Percentiles rank a stretch among this genome's conserved stretches.
These are phyloP conservation scores for Aspergillus oerlinghausenensis DNA, from an alignment of 2,329 filamentous ascomycete genomes.

Conservation along the genomic window DNA sequence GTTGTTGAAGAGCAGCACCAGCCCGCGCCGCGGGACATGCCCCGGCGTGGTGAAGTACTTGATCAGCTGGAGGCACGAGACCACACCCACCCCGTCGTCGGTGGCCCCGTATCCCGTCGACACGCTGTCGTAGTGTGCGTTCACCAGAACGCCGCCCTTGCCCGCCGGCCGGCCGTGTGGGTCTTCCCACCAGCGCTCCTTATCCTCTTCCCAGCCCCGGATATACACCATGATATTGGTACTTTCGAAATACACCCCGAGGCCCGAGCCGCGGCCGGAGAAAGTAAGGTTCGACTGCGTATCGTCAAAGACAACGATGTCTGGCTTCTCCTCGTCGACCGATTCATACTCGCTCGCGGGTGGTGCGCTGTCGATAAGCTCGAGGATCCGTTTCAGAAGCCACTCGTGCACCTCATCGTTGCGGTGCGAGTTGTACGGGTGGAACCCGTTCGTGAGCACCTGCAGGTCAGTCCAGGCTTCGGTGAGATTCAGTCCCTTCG, in stretches of 20 bases:
- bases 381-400: conserved; percentile 65
- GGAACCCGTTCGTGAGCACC: conserved; percentile 67
- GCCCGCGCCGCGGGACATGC: conserved; percentile 70
- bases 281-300: conserved; percentile 72
- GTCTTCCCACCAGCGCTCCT: conserved; percentile 68
- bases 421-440: conserved; percentile 80
- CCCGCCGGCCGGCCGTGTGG: conserved; percentile 48
- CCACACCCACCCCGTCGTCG: conserved; percentile 85
- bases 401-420: conserved; percentile 79
- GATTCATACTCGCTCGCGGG: conserved; percentile 14
- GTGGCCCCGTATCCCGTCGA: conserved; percentile 90
- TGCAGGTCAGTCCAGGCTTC: conserved; percentile 85
- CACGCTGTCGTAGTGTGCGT: conserved; percentile 92
- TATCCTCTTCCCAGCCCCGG: conserved; percentile 69
- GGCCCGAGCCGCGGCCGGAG: conserved; percentile 42
- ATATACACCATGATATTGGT: conserved; percentile 92
- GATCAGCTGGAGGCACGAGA: conserved; percentile 79
- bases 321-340: conserved; percentile 23
- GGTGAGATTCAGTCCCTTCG: conserved; percentile 69
- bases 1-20: conserved; percentile 88
- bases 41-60: conserved; percentile 73
- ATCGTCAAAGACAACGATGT: conserved; percentile 70
- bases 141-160: conserved; percentile 79
- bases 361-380: conserved; percentile 64
- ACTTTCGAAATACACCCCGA: conserved; percentile 78